Evolutionary conservation across 2,329 filamentous ascomycete genomes (phyloP).

Genomic region (Aspergillus tanneri): DNA sequence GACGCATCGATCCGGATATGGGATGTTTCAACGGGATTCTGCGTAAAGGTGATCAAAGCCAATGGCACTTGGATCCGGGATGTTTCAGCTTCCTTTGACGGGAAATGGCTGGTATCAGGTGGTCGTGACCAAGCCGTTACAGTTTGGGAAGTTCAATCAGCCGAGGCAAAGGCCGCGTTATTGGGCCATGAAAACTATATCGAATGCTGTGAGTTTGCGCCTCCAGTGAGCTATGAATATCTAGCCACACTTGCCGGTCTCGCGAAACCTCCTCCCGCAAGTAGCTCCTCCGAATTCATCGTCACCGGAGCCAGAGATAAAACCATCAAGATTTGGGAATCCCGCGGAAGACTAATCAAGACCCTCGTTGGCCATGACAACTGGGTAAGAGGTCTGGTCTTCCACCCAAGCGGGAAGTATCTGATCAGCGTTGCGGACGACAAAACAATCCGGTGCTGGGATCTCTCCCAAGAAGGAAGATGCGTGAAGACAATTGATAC

Average conservation of each 20-base stretch:
- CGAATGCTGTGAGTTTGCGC: constrained; percentile 84
- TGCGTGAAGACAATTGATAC: constrained; percentile 79
- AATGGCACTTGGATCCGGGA: constrained; percentile 86
- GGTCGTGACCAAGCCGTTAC: constrained; percentile 77
- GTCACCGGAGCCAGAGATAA: constrained; percentile 90
- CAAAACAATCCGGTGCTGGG: constrained; percentile 91
- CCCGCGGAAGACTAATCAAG: constrained; percentile 78
- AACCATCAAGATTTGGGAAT: constrained; percentile 85
- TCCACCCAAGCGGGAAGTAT: constrained; percentile 90
- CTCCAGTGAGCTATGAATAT: constrained; percentile 72
- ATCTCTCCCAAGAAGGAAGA: constrained; percentile 83
- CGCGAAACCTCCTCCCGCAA: constrained; percentile 74
- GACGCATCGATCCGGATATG: constrained; percentile 84
- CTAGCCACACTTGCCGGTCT: constrained; percentile 74
- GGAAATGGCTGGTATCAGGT: constrained; percentile 75
- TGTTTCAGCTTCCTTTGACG: constrained; percentile 77
- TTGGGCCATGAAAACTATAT: constrained; percentile 83
- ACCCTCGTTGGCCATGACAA: constrained; percentile 88
- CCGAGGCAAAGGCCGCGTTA: constrained; percentile 75
- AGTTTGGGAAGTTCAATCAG: constrained; percentile 78
- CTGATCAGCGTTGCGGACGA: constrained; percentile 83
- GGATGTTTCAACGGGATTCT: constrained; percentile 90
- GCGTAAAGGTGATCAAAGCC: constrained; percentile 77
- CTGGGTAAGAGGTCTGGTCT: constrained; percentile 83
- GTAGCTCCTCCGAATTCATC: constrained; percentile 79